Conservation (phyloP, 345 rosid genomes). For the Syzygium oleosum region DNA sequence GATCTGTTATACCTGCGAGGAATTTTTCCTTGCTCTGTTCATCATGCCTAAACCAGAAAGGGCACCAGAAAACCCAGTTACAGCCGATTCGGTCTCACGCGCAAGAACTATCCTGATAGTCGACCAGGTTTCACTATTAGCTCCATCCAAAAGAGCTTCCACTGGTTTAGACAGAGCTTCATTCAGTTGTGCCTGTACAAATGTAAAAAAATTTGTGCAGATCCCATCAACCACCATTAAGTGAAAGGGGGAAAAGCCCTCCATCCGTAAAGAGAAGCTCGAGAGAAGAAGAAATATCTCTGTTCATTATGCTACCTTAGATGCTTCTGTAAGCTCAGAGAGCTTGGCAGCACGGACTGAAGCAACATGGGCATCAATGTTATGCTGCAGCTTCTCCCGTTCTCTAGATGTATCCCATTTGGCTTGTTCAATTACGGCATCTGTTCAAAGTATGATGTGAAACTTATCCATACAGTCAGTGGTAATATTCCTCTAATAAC, state of each 20-base stretch:
- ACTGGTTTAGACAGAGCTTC: conserved; percentile 74
- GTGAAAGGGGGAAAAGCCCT: not conserved
- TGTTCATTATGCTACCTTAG: conserved; percentile 45
- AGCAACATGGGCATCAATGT: conserved; percentile 70
- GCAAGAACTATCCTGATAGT: conserved; percentile 60
- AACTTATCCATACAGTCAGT: not conserved
- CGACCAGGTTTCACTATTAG: conserved; percentile 76
- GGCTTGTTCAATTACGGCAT: conserved; percentile 74
- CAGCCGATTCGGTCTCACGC: no score
- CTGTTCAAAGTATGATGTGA: conserved; percentile 25
- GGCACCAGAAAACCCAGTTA: no score
- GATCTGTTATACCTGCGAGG: no score
- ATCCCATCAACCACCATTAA: not conserved
- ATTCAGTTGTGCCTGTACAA: conserved; percentile 58
- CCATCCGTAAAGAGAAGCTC: not conserved
- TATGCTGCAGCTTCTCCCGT: conserved; percentile 71
- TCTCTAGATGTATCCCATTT: conserved; percentile 78
- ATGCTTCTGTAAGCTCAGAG: conserved; percentile 60
- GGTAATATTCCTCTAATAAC: not conserved
- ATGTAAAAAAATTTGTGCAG: not conserved
- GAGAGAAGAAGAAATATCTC: not conserved
- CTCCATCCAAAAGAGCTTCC: conserved; percentile 87
- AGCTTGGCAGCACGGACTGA: conserved; percentile 72
- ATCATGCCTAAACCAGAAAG: no score
- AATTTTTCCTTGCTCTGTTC: no score